Conservation (phyloP, 2,329 filamentous ascomycete species). For the Erysiphe neolycopersici region DNA sequence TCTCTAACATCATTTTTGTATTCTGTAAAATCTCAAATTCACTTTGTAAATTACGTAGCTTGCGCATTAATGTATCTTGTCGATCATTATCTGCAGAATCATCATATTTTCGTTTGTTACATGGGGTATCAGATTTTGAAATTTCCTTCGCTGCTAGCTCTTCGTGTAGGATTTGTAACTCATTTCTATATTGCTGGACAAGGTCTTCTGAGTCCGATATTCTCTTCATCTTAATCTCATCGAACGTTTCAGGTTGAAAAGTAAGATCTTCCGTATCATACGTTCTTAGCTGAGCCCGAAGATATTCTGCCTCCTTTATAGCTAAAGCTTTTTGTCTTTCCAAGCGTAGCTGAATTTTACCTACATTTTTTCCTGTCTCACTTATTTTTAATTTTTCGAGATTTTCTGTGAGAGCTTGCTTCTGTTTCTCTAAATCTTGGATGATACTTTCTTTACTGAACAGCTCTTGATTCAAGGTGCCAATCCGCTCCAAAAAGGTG, state of each 20-base stretch:
- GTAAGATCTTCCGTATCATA: conserved; percentile 73
- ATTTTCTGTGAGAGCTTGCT: conserved; percentile 33
- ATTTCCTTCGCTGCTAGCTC: conserved; percentile 44
- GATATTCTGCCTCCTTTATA: conserved; percentile 77
- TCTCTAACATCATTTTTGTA: conserved; percentile 41
- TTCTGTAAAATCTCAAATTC: conserved; percentile 44
- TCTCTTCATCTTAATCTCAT: conserved; percentile 46
- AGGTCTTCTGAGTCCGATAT: conserved; percentile 65
- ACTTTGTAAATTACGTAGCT: conserved; percentile 65
- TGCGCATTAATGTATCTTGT: conserved; percentile 59
- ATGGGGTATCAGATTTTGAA: conserved; percentile 15
- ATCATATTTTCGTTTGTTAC: conserved; percentile 37
- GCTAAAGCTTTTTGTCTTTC: conserved; percentile 70
- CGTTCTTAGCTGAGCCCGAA: conserved; percentile 72
- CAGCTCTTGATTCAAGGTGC: conserved; percentile 52
- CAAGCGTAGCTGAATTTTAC: conserved; percentile 41
- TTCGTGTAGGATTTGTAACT: conserved; percentile 46
- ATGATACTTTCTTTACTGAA: conserved; percentile 52
- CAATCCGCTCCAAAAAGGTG: conserved; percentile 55
- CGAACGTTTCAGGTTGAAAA: conserved; percentile 53
- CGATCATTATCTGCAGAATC: conserved; percentile 34
- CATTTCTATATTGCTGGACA: conserved; percentile 61
- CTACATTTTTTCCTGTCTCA: conserved; percentile 11
- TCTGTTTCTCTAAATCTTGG: conserved; percentile 43
- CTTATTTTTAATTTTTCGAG: conserved; percentile 38